Conservation (phyloP, 148 eudicot species). For the Fagopyrum esculentum region DNA sequence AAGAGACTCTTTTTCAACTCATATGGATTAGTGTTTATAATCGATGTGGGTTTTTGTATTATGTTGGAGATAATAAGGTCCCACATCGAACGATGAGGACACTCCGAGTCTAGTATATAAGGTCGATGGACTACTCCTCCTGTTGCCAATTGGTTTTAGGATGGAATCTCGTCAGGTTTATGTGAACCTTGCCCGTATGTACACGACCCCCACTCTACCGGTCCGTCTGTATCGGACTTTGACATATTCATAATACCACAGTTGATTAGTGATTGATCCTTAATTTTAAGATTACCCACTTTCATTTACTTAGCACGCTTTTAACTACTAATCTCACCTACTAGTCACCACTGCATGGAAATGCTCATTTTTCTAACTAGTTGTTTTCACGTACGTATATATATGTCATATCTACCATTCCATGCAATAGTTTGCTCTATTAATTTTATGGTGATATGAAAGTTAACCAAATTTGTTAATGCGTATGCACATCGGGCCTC, state of each 20-base stretch:
- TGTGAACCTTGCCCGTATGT: neutral
- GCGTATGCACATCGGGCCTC: too few relatives aligned
- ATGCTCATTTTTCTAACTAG: neutral
- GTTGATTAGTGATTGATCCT: neutral
- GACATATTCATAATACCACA: neutral
- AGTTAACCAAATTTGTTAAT: too few relatives aligned
- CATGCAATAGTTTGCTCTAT: neutral
- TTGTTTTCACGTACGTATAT: neutral
- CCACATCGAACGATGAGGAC: too few relatives aligned
- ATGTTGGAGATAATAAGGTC: too few relatives aligned
- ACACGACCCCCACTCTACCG: neutral
- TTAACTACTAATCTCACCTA: conserved; percentile 9
- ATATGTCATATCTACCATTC: conserved; percentile 4
- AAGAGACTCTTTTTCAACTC: too few relatives aligned
- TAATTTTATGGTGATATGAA: neutral
- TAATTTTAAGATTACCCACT: neutral
- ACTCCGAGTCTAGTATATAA: too few relatives aligned
- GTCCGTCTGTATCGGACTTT: too few relatives aligned
- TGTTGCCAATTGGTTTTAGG: too few relatives aligned
- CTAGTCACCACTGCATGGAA: neutral
- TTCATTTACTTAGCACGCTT: neutral
- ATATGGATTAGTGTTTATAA: neutral
- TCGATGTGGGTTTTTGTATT: neutral
- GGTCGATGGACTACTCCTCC: too few relatives aligned
- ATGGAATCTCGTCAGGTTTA: too few relatives aligned